Evolutionary conservation across 257 asterid species (phyloP).

Genomic region (Ligustrum vulgare): DNA sequence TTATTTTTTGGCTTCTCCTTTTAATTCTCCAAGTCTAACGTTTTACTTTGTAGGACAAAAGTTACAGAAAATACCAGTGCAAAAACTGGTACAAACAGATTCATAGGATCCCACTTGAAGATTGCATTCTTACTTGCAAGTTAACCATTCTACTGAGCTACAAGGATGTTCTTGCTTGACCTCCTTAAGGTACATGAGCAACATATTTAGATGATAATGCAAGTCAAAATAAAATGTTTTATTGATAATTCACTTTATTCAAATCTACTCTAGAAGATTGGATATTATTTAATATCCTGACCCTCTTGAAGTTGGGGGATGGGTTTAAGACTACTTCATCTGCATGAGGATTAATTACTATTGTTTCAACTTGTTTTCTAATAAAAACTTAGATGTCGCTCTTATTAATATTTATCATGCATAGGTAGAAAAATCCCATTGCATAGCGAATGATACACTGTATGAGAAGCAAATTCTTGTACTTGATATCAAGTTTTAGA

Average conservation of each 20-base stretch:
- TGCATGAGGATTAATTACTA: too few relatives aligned
- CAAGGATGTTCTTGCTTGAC: slow-evolving; percentile 69
- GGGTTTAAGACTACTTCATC: too few relatives aligned
- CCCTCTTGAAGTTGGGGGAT: too few relatives aligned
- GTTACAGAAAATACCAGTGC: slow-evolving; percentile 77
- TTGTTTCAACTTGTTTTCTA: too few relatives aligned
- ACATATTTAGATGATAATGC: slow-evolving; percentile 18
- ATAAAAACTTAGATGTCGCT: too few relatives aligned
- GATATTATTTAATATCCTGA: too few relatives aligned
- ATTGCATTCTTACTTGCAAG: slow-evolving; percentile 83
- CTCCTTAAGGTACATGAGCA: slow-evolving; percentile 62
- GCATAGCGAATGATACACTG: too few relatives aligned
- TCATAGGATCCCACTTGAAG: slow-evolving; percentile 97
- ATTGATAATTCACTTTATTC: not conserved
- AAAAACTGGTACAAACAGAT: slow-evolving; percentile 90
- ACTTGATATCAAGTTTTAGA: too few relatives aligned
- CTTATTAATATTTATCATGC: too few relatives aligned
- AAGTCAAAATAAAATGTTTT: not conserved
- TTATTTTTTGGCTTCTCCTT: slow-evolving; percentile 22
- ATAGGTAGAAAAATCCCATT: too few relatives aligned
- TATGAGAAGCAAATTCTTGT: too few relatives aligned
- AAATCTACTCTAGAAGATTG: not conserved
- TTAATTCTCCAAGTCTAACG: slow-evolving; percentile 19
- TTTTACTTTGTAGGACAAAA: slow-evolving; percentile 50
- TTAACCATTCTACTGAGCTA: slow-evolving; percentile 48